Conservation (phyloP, 2,329 filamentous ascomycete species). For the Fusarium poae region DNA sequence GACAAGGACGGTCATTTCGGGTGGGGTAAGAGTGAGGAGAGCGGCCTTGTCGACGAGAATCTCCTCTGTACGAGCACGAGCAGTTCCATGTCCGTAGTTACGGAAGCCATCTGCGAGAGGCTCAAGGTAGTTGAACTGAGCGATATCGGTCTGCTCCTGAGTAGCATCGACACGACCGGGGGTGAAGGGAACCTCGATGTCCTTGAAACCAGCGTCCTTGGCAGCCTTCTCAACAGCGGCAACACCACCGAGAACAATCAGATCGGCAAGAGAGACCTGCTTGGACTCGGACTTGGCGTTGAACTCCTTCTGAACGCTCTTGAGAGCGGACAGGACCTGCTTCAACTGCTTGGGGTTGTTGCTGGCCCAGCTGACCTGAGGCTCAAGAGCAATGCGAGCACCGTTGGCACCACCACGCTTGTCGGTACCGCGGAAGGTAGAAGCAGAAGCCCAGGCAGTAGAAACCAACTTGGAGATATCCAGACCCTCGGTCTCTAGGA, state of each 20-base stretch:
- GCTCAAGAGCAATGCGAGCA: slow-evolving; percentile 79
- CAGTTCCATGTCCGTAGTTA: slow-evolving; percentile 76
- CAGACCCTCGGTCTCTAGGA: slow-evolving; percentile 71
- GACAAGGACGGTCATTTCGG: slow-evolving; percentile 77
- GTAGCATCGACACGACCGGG: slow-evolving; percentile 79
- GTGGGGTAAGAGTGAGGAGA: slow-evolving; percentile 76
- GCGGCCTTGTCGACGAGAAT: slow-evolving; percentile 79
- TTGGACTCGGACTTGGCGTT: slow-evolving; percentile 66
- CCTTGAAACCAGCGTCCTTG: slow-evolving; percentile 55
- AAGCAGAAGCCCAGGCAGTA: slow-evolving; percentile 77
- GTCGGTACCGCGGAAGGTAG: slow-evolving; percentile 80
- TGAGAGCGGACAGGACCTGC: slow-evolving; percentile 71
- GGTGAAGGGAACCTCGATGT: slow-evolving; percentile 75
- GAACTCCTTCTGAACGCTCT: slow-evolving; percentile 75
- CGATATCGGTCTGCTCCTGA: slow-evolving; percentile 77
- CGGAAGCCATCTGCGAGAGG: slow-evolving; percentile 82
- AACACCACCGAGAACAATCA: slow-evolving; percentile 80
- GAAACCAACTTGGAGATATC: slow-evolving; percentile 72
- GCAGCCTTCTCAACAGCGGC: slow-evolving; percentile 81
- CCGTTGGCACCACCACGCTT: slow-evolving; percentile 88
- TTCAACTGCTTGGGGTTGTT: slow-evolving; percentile 78
- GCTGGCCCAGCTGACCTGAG: slow-evolving; percentile 78
- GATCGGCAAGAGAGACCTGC: slow-evolving; percentile 82
- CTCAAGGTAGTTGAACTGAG: slow-evolving; percentile 75
- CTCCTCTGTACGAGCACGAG: slow-evolving; percentile 74